Conservation (phyloP, 1,284 basidiomycete genomes). For the Fomitiporia mediterranea region DNA sequence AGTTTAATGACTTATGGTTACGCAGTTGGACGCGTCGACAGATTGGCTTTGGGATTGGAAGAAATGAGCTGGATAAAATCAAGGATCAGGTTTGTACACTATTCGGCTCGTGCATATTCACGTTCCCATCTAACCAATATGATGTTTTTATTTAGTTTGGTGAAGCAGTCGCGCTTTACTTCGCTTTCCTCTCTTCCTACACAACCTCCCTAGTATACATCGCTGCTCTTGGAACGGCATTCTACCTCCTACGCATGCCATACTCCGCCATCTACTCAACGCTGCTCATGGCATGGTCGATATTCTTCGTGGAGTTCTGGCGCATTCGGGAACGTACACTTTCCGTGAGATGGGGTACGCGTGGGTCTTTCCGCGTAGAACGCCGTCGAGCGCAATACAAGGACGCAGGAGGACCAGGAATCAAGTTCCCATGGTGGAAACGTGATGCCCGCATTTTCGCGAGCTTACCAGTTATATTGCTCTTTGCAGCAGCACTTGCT, state of each 20-base stretch:
- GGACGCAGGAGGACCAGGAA: slow-evolving; percentile 30
- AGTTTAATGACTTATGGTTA: slow-evolving; percentile 74
- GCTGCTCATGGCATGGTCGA: slow-evolving; percentile 74
- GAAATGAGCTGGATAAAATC: slow-evolving; percentile 51
- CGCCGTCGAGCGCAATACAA: slow-evolving; percentile 66
- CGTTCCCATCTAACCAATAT: too few relatives aligned
- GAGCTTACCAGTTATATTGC: slow-evolving; percentile 73
- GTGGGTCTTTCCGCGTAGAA: slow-evolving; percentile 74
- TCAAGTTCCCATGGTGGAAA: slow-evolving; percentile 61
- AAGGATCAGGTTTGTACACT: slow-evolving; percentile 48
- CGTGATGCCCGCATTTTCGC: slow-evolving; percentile 72
- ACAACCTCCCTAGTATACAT: slow-evolving; percentile 72
- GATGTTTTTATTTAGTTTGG: too few relatives aligned
- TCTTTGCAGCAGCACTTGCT: slow-evolving; percentile 71
- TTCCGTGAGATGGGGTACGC: slow-evolving; percentile 76
- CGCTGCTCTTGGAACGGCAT: slow-evolving; percentile 53
- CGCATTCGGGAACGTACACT: slow-evolving; percentile 76
- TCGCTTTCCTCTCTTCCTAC: slow-evolving; percentile 83
- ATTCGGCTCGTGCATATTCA: background rate
- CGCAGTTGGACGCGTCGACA: slow-evolving; percentile 58
- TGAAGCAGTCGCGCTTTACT: slow-evolving; percentile 86
- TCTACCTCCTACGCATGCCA: slow-evolving; percentile 60
- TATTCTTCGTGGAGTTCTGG: slow-evolving; percentile 89
- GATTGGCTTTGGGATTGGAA: slow-evolving; percentile 45
- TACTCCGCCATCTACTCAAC: slow-evolving; percentile 80